phyloP scores from a whole-genome alignment of 2,329 filamentous ascomycete species.

The Calonectria pseudoreteaudii region DNA sequence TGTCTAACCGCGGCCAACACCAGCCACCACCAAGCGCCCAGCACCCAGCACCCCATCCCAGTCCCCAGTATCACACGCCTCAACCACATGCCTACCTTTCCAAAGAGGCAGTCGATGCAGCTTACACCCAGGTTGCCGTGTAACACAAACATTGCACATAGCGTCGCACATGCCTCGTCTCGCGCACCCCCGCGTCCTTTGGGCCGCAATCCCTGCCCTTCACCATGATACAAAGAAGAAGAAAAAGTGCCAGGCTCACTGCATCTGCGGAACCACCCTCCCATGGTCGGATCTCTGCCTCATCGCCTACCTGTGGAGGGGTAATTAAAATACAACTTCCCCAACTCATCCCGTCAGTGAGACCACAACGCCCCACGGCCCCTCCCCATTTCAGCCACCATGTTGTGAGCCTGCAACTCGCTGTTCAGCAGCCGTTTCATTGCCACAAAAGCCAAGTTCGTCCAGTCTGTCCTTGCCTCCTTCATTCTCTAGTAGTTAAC shows the following conservation, averaged over 20 bases:
- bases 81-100: constrained; percentile 12
- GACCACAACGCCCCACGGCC: background rate
- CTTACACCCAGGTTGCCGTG: constrained; percentile 27
- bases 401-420: constrained; percentile 26
- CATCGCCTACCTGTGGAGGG: constrained; percentile 35
- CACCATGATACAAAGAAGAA: constrained; percentile 13
- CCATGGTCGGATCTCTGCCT: constrained; percentile 36
- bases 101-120: constrained; percentile 27
- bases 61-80: constrained; percentile 10
- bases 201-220: constrained; percentile 33
- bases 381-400: constrained; percentile 21
- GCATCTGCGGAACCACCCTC: constrained; percentile 31
- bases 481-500: background rate
- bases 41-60: background rate
- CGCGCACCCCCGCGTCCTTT: constrained; percentile 34
- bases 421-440: constrained; percentile 23
- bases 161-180: constrained; percentile 41
- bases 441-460: constrained; percentile 13
- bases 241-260: constrained; percentile 20
- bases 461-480: background rate
- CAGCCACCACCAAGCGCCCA: background rate
- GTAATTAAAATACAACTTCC: constrained; percentile 18
- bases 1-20: background rate
- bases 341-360: constrained; percentile 23
- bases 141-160: constrained; percentile 42